Evolutionary conservation across 2,329 filamentous ascomycete species (phyloP).

Genomic region (Pseudodiploospora longispora): DNA sequence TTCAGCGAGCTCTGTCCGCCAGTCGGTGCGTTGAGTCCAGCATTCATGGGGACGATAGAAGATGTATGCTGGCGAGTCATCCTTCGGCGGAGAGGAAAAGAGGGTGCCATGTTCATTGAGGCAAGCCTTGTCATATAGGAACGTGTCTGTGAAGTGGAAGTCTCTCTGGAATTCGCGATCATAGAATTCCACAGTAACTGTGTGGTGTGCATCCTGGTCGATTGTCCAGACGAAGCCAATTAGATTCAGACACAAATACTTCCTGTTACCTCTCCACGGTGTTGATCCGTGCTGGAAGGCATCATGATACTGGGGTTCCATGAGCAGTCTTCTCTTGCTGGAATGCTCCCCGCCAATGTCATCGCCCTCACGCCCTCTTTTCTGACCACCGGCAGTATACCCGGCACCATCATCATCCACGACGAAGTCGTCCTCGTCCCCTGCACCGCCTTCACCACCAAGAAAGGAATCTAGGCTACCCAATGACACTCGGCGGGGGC

Average conservation of each 20-base stretch:
- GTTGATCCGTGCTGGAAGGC: conserved; percentile 92
- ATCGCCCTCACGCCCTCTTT: conserved; percentile 43
- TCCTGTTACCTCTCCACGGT: conserved; percentile 88
- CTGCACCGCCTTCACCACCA: conserved; percentile 43
- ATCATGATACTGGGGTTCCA: conserved; percentile 63
- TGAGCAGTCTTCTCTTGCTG: conserved; percentile 42
- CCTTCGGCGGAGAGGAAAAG: conserved; percentile 70
- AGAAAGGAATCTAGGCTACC: conserved; percentile 82
- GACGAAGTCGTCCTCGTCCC: conserved; percentile 70
- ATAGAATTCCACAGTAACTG: conserved; percentile 95
- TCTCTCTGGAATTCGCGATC: conserved; percentile 87
- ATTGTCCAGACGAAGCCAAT: conserved; percentile 96
- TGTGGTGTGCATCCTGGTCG: conserved; percentile 87
- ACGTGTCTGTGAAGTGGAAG: conserved; percentile 96
- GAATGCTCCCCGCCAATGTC: conserved; percentile 38
- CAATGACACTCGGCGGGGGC: conserved; percentile 52
- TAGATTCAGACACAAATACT: conserved; percentile 88
- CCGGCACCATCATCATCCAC: conserved; percentile 93
- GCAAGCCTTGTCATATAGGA: conserved; percentile 92
- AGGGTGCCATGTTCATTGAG: conserved; percentile 76
- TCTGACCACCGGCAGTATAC: conserved; percentile 57
- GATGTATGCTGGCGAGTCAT: conserved; percentile 64
- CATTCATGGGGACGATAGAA: conserved; percentile 97
- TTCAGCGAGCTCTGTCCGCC: conserved; percentile 77
- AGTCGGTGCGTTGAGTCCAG: conserved; percentile 86